phyloP scores from a whole-genome alignment of 257 asterid genomes.

The Paraleonurus japonicus region DNA sequence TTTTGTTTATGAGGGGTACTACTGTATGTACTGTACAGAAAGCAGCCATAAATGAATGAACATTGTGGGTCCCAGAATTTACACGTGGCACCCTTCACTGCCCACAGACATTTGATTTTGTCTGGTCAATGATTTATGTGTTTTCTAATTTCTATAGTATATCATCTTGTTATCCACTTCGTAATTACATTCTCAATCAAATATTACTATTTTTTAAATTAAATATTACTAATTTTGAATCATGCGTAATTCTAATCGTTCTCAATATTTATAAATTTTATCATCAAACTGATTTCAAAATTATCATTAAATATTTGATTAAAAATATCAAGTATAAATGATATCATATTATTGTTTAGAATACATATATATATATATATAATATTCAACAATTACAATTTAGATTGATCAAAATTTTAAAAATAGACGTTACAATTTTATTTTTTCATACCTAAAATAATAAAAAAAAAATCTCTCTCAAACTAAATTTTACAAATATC shows the following conservation, averaged over 20 bases:
- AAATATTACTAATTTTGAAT: neutral
- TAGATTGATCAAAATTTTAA: too few relatives aligned
- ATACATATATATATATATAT: too few relatives aligned
- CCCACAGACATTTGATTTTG: slow-evolving; percentile 26
- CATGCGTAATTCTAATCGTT: neutral
- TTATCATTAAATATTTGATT: too few relatives aligned
- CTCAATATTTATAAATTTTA: too few relatives aligned
- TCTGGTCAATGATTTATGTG: slow-evolving; percentile 17
- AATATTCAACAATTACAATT: too few relatives aligned
- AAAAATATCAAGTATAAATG: too few relatives aligned
- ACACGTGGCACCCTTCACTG: slow-evolving; percentile 34
- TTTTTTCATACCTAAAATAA: too few relatives aligned
- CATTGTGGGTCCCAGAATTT: slow-evolving; percentile 2
- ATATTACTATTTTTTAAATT: neutral
- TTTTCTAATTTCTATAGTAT: neutral
- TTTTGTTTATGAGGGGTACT: slow-evolving; percentile 26
- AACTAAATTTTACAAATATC: too few relatives aligned
- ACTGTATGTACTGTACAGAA: slow-evolving; percentile 26
- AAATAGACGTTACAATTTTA: too few relatives aligned
- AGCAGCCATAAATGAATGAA: slow-evolving; percentile 14
- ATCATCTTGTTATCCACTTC: neutral
- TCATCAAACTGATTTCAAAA: too few relatives aligned
- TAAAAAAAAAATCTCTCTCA: too few relatives aligned
- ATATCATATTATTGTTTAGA: too few relatives aligned
- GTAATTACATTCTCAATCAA: neutral